A percentile compares a stretch with the other conserved stretches of the same genome.
Evolutionary conservation across 73 alveolate genomes (phyloP).

Genomic region (Breviolum minutum): DNA sequence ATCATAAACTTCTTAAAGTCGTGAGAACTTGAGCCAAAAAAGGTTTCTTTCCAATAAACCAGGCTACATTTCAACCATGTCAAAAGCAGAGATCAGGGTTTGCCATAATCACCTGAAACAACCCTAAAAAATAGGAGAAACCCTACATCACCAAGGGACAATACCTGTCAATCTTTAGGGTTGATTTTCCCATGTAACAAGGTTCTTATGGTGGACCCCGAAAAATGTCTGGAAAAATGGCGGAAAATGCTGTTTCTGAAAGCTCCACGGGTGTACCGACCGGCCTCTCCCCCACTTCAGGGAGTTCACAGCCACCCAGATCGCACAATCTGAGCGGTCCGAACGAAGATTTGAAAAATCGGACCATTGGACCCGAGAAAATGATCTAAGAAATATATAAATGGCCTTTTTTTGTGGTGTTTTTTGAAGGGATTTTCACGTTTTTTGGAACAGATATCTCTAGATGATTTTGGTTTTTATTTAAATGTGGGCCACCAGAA

Average conservation of each 20-base stretch:
- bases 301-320: slow-evolving; percentile 85
- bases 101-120: too few relatives aligned
- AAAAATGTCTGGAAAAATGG: neutral
- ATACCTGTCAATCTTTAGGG: too few relatives aligned
- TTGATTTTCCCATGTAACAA: too few relatives aligned
- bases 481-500: too few relatives aligned
- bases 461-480: too few relatives aligned
- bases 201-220: too few relatives aligned
- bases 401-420: neutral
- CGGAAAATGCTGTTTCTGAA: too few relatives aligned
- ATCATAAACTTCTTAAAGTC: neutral
- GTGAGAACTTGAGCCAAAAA: neutral
- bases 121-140: too few relatives aligned
- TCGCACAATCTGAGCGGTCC: slow-evolving; percentile 38
- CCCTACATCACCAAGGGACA: too few relatives aligned
- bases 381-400: too few relatives aligned
- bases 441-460: too few relatives aligned
- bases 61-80: neutral
- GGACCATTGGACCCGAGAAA: neutral
- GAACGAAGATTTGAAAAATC: neutral
- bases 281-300: slow-evolving; percentile 83
- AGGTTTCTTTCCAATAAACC: neutral
- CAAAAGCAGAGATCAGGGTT: neutral
- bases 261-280: neutral
- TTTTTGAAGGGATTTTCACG: too few relatives aligned